Evolutionary conservation across 2,329 filamentous ascomycete genomes (phyloP), one percentile per base, ranked within the genome.

Genomic region (Epichloe coenophiala): DNA sequence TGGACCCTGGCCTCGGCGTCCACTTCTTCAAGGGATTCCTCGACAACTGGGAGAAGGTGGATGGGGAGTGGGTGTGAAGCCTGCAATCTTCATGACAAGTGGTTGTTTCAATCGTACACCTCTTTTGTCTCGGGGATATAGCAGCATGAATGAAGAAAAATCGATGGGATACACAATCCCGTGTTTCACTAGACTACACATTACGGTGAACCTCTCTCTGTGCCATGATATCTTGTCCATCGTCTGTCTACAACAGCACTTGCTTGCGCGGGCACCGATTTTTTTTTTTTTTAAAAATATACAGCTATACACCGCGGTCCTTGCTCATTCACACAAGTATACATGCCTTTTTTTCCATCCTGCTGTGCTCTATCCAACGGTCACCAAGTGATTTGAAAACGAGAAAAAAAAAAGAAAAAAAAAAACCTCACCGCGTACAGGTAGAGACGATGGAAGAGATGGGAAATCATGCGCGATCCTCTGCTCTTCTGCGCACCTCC

Each of bases 1-100:
- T 90, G 56, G 91, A 97, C 62, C 91, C 91, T 0, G 91, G 91
- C 0, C 70, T 96, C 57, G 91, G 90, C 4, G 86, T 93, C 17
- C 83, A 87, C 68, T 80, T 89, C 57, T 96, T 95, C 71, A 86
- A 88, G 73, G 89, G 84, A 2, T 95, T 95, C 66, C 77, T 95
- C 58, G 88, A 95, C 60, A 72, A 83, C 55, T 97, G 84, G 73
- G 88, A 95, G 72, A 75, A 77, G 60, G 83, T 96, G 41, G 90
- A 96, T 67, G 75, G 69, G 45, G 87, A 95, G 70, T 95, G 93
- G 75, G 72, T 71, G 43, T 56, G 53, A 45, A 45, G 43, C n/a
- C n/a, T 11, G n/a, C 3, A 12, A 17, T 17, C 2, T 1, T 12
- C 12, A 21, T 27, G 27, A 31, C 27, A 27, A 4, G 8, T 41